A percentile compares a stretch with the other conserved stretches of the same genome.
Conservation (phyloP, 805 yeast species). For the Starmerella floricola region DNA sequence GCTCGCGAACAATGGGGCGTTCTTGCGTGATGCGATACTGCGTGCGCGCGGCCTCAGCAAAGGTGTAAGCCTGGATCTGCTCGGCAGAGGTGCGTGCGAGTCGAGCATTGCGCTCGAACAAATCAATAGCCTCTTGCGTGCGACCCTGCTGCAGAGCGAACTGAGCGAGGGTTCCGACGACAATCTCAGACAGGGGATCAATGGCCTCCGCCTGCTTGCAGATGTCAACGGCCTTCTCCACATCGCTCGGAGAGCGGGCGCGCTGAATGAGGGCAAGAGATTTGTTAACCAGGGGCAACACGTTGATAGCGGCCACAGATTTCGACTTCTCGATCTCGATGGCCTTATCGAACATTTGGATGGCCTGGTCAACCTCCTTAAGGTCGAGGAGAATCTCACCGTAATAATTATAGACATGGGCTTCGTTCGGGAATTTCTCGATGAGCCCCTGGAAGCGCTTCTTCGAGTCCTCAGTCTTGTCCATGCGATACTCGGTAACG, state of each 20-base stretch:
- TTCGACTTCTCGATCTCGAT: slow-evolving; percentile 52
- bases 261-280: slow-evolving; percentile 44
- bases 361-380: slow-evolving; percentile 59
- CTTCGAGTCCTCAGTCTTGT: slow-evolving; percentile 46
- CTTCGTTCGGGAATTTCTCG: slow-evolving; percentile 66
- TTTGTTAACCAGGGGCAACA: slow-evolving; percentile 79
- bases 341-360: slow-evolving; percentile 75
- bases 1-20: slow-evolving; percentile 27
- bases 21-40: slow-evolving; percentile 52
- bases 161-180: slow-evolving; percentile 85
- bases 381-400: slow-evolving; percentile 87
- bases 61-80: slow-evolving; percentile 78
- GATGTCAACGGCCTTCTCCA: slow-evolving; percentile 48
- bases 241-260: slow-evolving; percentile 29
- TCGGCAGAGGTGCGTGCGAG: slow-evolving; percentile 78
- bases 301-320: slow-evolving; percentile 66
- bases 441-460: slow-evolving; percentile 42
- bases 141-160: slow-evolving; percentile 71
- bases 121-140: slow-evolving; percentile 64
- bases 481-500: slow-evolving; percentile 76
- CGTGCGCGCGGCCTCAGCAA: slow-evolving; percentile 85
- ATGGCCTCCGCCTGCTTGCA: slow-evolving; percentile 64
- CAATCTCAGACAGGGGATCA: slow-evolving; percentile 84
- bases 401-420: slow-evolving; percentile 88
- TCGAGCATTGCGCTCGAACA: slow-evolving; percentile 72